phyloP scores from a whole-genome alignment of 78 protist species.

The Dictyostelium citrinum region DNA sequence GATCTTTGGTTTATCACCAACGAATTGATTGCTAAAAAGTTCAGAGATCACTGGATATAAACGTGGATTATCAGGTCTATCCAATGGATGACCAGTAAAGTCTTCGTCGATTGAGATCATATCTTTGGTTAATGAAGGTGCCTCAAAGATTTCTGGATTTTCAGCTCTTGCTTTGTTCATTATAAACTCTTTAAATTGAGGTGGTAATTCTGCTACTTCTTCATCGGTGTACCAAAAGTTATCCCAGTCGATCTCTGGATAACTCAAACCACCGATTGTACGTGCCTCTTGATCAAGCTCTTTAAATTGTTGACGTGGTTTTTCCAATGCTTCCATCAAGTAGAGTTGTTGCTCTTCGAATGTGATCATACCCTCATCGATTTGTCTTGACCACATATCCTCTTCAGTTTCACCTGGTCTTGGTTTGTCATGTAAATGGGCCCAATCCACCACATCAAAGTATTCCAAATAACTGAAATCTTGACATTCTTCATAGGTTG shows the following conservation, averaged over 20 bases:
- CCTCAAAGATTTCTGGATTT: background rate
- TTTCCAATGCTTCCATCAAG: background rate
- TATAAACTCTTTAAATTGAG: background rate
- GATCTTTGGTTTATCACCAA: too few species aligned
- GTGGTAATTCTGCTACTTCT: background rate
- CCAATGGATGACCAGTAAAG: background rate
- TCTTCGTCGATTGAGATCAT: background rate
- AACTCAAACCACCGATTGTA: background rate
- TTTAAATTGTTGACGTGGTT: background rate
- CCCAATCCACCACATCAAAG: background rate
- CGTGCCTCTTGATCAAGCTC: background rate
- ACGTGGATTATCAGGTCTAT: background rate
- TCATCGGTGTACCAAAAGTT: background rate
- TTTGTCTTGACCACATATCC: background rate
- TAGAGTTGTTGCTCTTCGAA: background rate
- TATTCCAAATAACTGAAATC: background rate
- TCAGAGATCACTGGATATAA: background rate
- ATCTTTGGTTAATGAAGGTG: background rate
- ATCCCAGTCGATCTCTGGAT: conserved; percentile 2
- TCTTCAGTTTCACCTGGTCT: background rate
- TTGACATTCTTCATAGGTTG: background rate
- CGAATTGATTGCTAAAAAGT: background rate
- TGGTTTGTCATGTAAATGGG: background rate
- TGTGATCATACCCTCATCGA: background rate
- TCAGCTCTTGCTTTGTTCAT: background rate